Conservation (phyloP, 164 flowering plant genomes). For the Annona cherimola region DNA sequence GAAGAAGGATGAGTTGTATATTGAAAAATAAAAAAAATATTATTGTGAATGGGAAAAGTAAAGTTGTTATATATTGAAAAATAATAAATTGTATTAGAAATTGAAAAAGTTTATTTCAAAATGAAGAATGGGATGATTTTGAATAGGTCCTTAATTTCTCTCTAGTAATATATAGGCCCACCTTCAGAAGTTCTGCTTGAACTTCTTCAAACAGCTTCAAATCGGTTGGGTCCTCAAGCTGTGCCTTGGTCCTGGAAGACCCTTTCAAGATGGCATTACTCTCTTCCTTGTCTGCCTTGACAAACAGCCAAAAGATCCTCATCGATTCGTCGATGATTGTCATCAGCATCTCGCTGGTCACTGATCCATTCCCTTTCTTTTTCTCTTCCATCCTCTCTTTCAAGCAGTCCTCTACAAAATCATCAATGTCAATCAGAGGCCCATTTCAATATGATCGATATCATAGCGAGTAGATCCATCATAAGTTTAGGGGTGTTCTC, state of each 20-base stretch:
- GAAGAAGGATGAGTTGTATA: too few relatives aligned
- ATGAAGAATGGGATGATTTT: background rate
- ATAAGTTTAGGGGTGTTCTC: background rate
- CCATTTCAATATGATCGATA: too few relatives aligned
- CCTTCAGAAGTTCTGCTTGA: conserved; percentile 56
- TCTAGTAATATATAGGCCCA: conserved; percentile 12
- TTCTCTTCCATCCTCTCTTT: conserved; percentile 30
- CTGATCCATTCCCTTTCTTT: conserved; percentile 28
- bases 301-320: conserved; percentile 55
- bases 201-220: conserved; percentile 38
- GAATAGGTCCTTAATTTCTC: background rate
- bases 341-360: conserved; percentile 30
- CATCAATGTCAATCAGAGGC: too few relatives aligned
- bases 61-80: background rate
- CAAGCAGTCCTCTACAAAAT: conserved; percentile 44
- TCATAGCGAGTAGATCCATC: too few relatives aligned
- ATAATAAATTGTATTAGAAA: background rate
- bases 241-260: conserved; percentile 17
- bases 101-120: background rate
- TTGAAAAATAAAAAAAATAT: too few relatives aligned
- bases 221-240: conserved; percentile 42
- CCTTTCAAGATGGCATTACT: conserved; percentile 19
- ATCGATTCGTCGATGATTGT: conserved; percentile 51
- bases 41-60: too few relatives aligned
- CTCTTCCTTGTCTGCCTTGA: conserved; percentile 50